These are phyloP conservation scores for Crithidia thermophila DNA, from an alignment of 208 protist species.

Conservation along the genomic window DNA sequence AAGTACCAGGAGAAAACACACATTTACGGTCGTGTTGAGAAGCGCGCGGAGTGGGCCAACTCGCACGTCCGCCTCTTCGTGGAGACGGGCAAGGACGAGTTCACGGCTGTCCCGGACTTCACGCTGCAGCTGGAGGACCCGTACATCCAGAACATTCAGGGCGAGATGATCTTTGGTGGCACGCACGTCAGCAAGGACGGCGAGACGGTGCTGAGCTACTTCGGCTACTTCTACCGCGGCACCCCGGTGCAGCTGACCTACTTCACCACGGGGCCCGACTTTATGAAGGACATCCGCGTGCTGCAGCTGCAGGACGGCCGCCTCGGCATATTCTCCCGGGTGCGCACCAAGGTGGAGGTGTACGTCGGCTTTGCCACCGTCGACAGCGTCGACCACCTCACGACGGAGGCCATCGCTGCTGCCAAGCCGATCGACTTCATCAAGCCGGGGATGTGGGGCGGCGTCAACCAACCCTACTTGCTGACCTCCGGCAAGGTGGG, in stretches of 20 bases:
- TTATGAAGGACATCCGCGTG: slow-evolving; percentile 58
- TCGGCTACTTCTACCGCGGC: slow-evolving; percentile 48
- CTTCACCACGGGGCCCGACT: slow-evolving; percentile 43
- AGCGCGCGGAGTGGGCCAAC: slow-evolving; percentile 35
- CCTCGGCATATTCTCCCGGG: slow-evolving; percentile 46
- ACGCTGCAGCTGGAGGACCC: slow-evolving; percentile 42
- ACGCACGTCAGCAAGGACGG: slow-evolving; percentile 39
- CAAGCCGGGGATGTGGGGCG: slow-evolving; percentile 37
- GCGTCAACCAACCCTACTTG: slow-evolving; percentile 54
- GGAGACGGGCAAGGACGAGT: slow-evolving; percentile 51
- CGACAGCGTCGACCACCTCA: slow-evolving; percentile 29
- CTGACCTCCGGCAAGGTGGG: slow-evolving; percentile 46
- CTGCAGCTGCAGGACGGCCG: slow-evolving; percentile 29
- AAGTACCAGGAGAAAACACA: slow-evolving; percentile 23
- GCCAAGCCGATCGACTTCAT: slow-evolving; percentile 34
- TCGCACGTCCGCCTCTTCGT: slow-evolving; percentile 42
- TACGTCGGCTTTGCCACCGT: slow-evolving; percentile 45
- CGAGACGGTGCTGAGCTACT: slow-evolving; percentile 32
- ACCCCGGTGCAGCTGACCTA: slow-evolving; percentile 24
- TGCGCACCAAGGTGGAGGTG: slow-evolving; percentile 5
- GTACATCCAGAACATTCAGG: slow-evolving; percentile 36
- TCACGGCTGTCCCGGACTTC: slow-evolving; percentile 29
- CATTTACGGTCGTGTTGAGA: slow-evolving; percentile 42
- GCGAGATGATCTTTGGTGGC: slow-evolving; percentile 50
- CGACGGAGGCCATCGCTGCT: slow-evolving; percentile 8